Percentiles rank a stretch among this genome's conserved stretches.
Conservation (phyloP, 176 grass and related monocot species). For the Avena insularis region DNA sequence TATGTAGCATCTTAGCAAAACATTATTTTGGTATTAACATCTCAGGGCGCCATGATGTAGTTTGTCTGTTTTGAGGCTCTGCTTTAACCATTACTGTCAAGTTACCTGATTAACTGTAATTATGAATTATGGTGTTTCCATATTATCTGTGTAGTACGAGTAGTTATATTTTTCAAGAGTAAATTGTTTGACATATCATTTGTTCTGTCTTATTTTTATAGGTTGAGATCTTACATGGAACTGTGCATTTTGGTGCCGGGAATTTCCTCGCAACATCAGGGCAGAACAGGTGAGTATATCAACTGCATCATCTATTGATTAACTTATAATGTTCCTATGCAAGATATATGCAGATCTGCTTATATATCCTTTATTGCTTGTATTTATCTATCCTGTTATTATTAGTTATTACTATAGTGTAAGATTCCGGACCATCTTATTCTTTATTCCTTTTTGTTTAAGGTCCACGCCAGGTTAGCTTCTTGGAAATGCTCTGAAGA, state of each 20-base stretch:
- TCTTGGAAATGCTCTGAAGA: slow-evolving; percentile 99
- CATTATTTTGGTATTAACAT: slow-evolving; percentile 15
- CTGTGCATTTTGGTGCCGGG: slow-evolving; percentile 96
- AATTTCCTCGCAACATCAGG: slow-evolving; percentile 75
- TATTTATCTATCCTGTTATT: not conserved
- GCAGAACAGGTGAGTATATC: slow-evolving; percentile 58
- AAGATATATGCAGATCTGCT: not conserved
- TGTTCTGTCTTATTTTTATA: slow-evolving; percentile 43
- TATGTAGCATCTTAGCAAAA: slow-evolving; percentile 1
- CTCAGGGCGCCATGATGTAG: not conserved
- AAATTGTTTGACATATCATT: slow-evolving; percentile 13
- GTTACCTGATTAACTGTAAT: slow-evolving; percentile 26
- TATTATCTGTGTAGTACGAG: slow-evolving; percentile 12
- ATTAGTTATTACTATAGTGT: slow-evolving; percentile 21
- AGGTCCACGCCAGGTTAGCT: slow-evolving; percentile 68
- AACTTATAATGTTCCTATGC: slow-evolving; percentile 23
- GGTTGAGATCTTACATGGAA: slow-evolving; percentile 98
- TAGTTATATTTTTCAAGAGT: slow-evolving; percentile 23
- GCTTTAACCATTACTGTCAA: slow-evolving; percentile 26
- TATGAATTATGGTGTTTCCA: slow-evolving; percentile 15
- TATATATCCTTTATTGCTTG: slow-evolving; percentile 39
- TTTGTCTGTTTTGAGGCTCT: not conserved
- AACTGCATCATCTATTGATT: slow-evolving; percentile 34
- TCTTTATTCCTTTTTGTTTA: slow-evolving; percentile 28
- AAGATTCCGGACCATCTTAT: slow-evolving; percentile 23